Evolutionary conservation across 2,329 filamentous ascomycete species (phyloP), one percentile per base, ranked within the genome.

Genomic region (Ilyonectria sp.): DNA sequence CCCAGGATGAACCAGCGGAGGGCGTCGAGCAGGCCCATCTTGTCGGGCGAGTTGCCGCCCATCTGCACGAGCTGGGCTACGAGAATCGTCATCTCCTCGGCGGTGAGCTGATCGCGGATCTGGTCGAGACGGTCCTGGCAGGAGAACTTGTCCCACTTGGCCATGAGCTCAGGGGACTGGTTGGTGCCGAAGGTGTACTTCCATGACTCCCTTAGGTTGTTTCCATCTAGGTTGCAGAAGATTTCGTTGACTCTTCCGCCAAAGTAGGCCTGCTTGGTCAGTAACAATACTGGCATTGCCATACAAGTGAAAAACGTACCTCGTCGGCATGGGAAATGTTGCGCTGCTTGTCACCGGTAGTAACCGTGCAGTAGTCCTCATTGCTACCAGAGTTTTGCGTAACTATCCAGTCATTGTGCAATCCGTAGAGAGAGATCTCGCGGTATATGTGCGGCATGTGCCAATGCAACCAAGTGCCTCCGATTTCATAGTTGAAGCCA

Each of bases 381-480:
- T 46, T 50, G 15, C 44, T 37, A 4, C 62, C 66, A 1, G 62
- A 58, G 19, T 59, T 69, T n/a, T 69, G 66, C 10, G 62, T 65
- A 8, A 65, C 59, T 3, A 69, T 47, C 62, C 58, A 65, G 11
- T 69, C 67, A 26, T 68, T 61, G 10, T 77, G 72, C 73, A 86
- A 79, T 8, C 79, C 73, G 68, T 85, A 86, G 15, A 82, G 73
- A 2, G 79, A 77, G 6, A 85, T 77, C 67, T 86, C 84, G 5
- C 80, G 74, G 74, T 79, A 83, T 8, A 83, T 76, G 67, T 82
- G 79, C 7, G 81, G 74, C 71, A 80, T 78, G 49, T 71, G 69
- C 79, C 80, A 81, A 31, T 80, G 79, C 3, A 84, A 73, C 82
- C 82, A 85, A 1, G 82, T 83, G 0, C 83, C 82, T 1, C 83